Base-by-base conservation (phyloP, 1,284 basidiomycete genomes). In the Sporisorium exsertum region DNA sequence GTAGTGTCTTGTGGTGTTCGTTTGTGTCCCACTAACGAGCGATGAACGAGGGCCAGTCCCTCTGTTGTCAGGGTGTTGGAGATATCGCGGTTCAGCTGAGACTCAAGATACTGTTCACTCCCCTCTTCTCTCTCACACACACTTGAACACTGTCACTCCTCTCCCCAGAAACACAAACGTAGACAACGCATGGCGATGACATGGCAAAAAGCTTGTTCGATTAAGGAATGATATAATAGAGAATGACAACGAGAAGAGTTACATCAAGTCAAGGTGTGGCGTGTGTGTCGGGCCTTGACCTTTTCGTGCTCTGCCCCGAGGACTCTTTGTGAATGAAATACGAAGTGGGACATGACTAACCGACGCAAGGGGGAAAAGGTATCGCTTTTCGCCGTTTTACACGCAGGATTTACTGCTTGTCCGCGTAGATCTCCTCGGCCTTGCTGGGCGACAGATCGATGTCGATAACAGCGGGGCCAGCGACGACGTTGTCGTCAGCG, bases 401-500 rank as follows among this genome's bases (percentile, higher is more conserved):
- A 32, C 29, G 29, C 29, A 40, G 8, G n/a, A n/a, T 9, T n/a
- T 40, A 18, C 37, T 43, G n/a, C 40, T 58, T 37, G 47, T 57
- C 43, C 4, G 53, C 52, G 73, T 72, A 76, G 51, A 72, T 51
- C 49, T 58, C 1, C 43, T 61, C 64, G 59, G 77, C 65, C 75
- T 80, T n/a, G 58, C 53, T 26, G 43, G 77, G 2, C 15, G 73
- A 33, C 63, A 80, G 67, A 50, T 67, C 50, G 66, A 82, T 70
- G 80, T 85, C 68, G 70, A 88, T 72, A 47, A 89, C 85, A 3
- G 86, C 86, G 24, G 88, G 88, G 1, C 89, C 89, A 35, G 89
- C 89, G 60, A 89, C 85, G 16, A 86, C 87, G 58, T 81, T 86
- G 40, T 69, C 68, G 66, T 88, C 88, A 33, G 84, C 79, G 59